Conservation (phyloP, 306 rosid species). For the Cicer bijugum region DNA sequence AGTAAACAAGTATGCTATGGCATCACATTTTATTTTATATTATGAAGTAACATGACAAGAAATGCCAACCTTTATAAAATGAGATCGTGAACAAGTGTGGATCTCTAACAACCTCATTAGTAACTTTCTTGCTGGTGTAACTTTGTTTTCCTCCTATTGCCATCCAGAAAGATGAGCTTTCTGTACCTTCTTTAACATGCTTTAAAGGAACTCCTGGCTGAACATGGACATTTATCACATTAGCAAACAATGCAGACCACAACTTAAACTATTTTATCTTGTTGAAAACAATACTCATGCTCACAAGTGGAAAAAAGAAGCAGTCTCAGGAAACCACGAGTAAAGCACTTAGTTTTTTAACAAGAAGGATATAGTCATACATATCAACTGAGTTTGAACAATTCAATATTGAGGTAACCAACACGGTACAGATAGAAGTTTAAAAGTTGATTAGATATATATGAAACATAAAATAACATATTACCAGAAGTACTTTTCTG, state of each 20-base stretch:
- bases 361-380: slow-evolving; percentile 28
- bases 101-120: slow-evolving; percentile 70
- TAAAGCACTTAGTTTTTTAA: slow-evolving; percentile 21
- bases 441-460: slow-evolving; percentile 10
- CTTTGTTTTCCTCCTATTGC: slow-evolving; percentile 91
- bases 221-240: slow-evolving; percentile 44
- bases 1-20: slow-evolving; percentile 9
- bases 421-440: slow-evolving; percentile 15
- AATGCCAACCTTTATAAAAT: slow-evolving; percentile 68
- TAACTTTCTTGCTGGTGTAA: slow-evolving; percentile 67
- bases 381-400: slow-evolving; percentile 26
- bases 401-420: slow-evolving; percentile 31
- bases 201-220: slow-evolving; percentile 90
- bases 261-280: slow-evolving; percentile 29
- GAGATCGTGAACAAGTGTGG: slow-evolving; percentile 83
- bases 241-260: slow-evolving; percentile 30
- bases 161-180: slow-evolving; percentile 90
- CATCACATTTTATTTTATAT: slow-evolving; percentile 20
- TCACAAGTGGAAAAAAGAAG: neutral
- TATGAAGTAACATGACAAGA: slow-evolving; percentile 26
- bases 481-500: slow-evolving; percentile 1
- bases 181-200: slow-evolving; percentile 93
- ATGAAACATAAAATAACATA: neutral
- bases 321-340: neutral
- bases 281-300: neutral